Evolutionary conservation across 2,329 filamentous ascomycete species (phyloP), one percentile per base, ranked within the genome.

Genomic region (Torrubiella hemipterigena): DNA sequence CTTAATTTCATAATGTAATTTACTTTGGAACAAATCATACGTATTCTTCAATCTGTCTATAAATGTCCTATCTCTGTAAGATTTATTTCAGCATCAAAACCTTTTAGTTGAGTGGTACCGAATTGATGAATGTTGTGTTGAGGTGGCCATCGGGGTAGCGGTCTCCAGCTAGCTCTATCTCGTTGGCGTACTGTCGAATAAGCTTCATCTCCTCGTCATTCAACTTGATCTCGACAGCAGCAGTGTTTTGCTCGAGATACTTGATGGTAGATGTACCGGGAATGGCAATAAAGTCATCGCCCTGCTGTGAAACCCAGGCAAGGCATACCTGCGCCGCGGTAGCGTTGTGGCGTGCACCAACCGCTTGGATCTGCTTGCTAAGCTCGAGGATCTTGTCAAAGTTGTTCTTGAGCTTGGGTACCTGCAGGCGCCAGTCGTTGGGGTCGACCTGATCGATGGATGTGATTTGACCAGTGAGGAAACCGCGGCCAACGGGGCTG

Each of bases 281-380:
- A 30, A 69, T 80, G 0, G 77, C 70, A 42, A 74, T 65, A 30
- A 80, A 57, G 40, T 76, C 68, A 3, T 67, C 58, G 0, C 69
- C 70, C 42, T 79, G 73, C 4, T 64, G 64, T 39, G 76, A 42
- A 34, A 81, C 42, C 74, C 76, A 81, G 0, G 75, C 75, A 17
- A 81, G 55, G 2, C 70, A 66, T 19, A 82, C 46, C 45, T 82
- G 67, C 2, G 59, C 61, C 0, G 70, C 42, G 0, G 74, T 75
- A 27, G 58, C 61, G 6, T 46, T 61, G 51, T 80, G 77, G 38
- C 52, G 56, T 25, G 60, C 51, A 1, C 70, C 72, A 6, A 77
- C 44, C 5, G 44, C 53, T 4, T 52, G 47, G 34, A 79, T 58
- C 13, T 48, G 48, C 22, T 67, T 61, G 3, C 73, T 63, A 3